Evolutionary conservation across 345 rosid genomes (phyloP), one percentile per base, ranked within the genome.

Genomic region (Kernera saxatilis): DNA sequence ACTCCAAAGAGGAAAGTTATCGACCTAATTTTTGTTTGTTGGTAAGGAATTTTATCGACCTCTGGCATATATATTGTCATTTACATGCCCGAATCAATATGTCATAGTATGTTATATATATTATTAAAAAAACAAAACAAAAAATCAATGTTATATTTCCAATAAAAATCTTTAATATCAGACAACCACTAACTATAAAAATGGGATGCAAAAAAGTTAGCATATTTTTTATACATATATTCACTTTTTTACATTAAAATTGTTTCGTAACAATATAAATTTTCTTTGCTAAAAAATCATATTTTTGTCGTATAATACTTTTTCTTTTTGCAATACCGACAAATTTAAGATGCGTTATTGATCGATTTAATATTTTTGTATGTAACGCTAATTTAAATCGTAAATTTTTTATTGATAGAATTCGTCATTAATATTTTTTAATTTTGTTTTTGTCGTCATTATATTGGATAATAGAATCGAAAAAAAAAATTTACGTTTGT

Each of bases 1-100:
- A 66, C 61, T 67, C 30, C 30, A 58, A 66, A 29, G 30, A 58
- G 67, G 67, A 73, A 73, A 65, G 23, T 27, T 37, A n/a, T 37
- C 27, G 9, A 73, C 37, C 52, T 26, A 39, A 48, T 56, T 19
- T 32, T 25, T 64, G 46, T 73, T 44, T 51, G 22, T 51, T 64
- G 63, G 63, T 72, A 22, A 41, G 44, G 33, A 54, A 18, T 6
- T 53, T 39, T 54, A n/a, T 72, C 27, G 18, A 44, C 46, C 45
- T 51, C 26, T 22, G 2, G 32, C 59, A 13, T 2, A 5, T 15
- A 37, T 6, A 6, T 15, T 1, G 4, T n/a, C n/a, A 46, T 69
- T 39, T 69, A 44, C 12, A 53, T 45, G 19, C 33, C 15, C 55
- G 5, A 43, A 45, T 44, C 46, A 43, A n/a, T 46, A 35, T 30